Conservation (phyloP, 2,329 filamentous ascomycete species). For the Ophiostoma piceae region DNA sequence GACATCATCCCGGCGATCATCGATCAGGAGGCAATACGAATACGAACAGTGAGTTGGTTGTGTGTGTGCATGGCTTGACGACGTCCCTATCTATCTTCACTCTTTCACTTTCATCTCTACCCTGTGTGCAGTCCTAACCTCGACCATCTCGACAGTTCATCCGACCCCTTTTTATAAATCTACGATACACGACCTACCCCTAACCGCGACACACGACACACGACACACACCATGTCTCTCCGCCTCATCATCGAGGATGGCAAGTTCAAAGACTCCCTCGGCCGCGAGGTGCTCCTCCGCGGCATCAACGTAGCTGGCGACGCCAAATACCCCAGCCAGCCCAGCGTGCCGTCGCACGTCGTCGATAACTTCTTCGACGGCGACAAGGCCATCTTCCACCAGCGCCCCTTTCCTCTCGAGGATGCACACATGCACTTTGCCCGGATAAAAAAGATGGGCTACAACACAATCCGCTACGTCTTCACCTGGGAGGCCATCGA, state of each 20-base stretch:
- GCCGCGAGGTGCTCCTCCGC: slow-evolving; percentile 80
- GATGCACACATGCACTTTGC: slow-evolving; percentile 85
- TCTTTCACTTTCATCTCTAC: background rate
- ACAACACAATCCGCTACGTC: slow-evolving; percentile 93
- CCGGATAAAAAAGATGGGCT: slow-evolving; percentile 79
- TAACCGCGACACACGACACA: too few relatives aligned
- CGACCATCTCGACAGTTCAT: background rate
- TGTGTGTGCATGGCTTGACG: background rate
- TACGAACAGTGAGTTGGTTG: background rate
- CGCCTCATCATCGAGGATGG: slow-evolving; percentile 79
- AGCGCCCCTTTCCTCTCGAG: slow-evolving; percentile 73
- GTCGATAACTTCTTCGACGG: slow-evolving; percentile 81
- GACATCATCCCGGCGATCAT: background rate
- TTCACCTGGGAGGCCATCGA: slow-evolving; percentile 99
- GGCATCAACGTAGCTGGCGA: slow-evolving; percentile 94
- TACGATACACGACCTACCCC: too few relatives aligned
- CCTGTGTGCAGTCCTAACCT: background rate
- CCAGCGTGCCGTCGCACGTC: slow-evolving; percentile 75
- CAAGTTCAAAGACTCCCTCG: slow-evolving; percentile 73
- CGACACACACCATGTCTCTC: slow-evolving; percentile 56
- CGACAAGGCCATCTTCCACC: slow-evolving; percentile 84
- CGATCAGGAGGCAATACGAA: background rate
- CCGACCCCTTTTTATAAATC: background rate
- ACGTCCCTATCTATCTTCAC: background rate
- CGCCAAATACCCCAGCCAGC: slow-evolving; percentile 78